Evolutionary conservation across 805 yeast genomes (phyloP).

Genomic region (Candida ascalaphidarum): DNA sequence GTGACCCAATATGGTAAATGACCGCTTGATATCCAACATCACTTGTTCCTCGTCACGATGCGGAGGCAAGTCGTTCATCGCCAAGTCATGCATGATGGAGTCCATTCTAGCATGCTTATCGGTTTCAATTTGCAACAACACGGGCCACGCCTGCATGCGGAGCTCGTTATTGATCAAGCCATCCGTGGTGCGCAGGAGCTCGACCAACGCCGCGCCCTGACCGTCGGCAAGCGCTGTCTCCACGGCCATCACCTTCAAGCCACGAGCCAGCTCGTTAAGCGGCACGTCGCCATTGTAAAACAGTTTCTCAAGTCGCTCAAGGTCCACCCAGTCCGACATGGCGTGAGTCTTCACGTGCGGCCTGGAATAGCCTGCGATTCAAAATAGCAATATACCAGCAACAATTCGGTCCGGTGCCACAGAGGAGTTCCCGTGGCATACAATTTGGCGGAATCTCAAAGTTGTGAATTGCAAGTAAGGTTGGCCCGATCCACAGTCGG

Average conservation of each 20-base stretch:
- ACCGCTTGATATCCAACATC: conserved; percentile 64
- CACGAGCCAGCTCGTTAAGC: conserved; percentile 26
- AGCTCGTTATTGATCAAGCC: conserved; percentile 37
- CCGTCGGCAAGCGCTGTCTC: conserved; percentile 23
- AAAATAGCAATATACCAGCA: too few relatives aligned
- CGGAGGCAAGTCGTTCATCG: conserved; percentile 21
- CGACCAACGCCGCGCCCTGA: conserved; percentile 12
- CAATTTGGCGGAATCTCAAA: too few relatives aligned
- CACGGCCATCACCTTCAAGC: conserved; percentile 28
- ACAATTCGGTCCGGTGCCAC: too few relatives aligned
- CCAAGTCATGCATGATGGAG: conserved; percentile 12
- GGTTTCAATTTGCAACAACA: conserved; percentile 24
- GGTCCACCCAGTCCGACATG: conserved; percentile 47
- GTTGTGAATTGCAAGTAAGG: too few relatives aligned
- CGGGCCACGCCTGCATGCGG: conserved; percentile 44
- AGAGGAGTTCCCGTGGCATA: too few relatives aligned
- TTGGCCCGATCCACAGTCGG: too few relatives aligned
- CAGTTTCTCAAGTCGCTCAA: conserved; percentile 37
- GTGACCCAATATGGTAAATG: conserved; percentile 41
- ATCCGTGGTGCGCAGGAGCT: conserved; percentile 34
- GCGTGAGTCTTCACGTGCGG: too few relatives aligned
- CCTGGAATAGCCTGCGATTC: too few relatives aligned
- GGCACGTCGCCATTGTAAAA: conserved; percentile 34
- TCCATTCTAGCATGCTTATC: too few relatives aligned
- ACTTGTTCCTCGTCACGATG: conserved; percentile 80